A percentile compares a stretch with the other conserved stretches of the same genome.
These are phyloP conservation scores for Allium cepa DNA, from an alignment of 106 monocot genomes.

Conservation along the genomic window DNA sequence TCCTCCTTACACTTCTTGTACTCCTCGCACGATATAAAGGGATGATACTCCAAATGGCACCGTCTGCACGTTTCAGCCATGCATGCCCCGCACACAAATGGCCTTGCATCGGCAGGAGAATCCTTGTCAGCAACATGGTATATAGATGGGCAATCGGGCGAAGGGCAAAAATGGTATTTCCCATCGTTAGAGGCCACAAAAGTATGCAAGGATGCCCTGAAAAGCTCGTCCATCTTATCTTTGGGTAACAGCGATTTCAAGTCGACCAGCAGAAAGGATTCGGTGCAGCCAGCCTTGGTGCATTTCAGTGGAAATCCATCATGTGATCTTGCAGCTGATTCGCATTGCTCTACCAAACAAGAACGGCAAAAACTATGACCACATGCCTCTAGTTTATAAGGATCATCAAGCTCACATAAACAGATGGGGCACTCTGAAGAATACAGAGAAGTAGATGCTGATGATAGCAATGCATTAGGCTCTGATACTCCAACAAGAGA, in stretches of 20 bases:
- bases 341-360: conserved; percentile 75
- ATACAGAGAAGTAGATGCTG: not conserved
- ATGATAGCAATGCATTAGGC: not conserved
- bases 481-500: conserved; percentile 16
- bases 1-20: conserved; percentile 72
- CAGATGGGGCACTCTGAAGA: conserved; percentile 67
- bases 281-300: conserved; percentile 43
- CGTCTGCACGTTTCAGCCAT: conserved; percentile 65
- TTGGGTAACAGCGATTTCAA: conserved; percentile 38
- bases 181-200: conserved; percentile 56
- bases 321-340: conserved; percentile 55
- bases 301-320: conserved; percentile 83
- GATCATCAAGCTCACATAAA: conserved; percentile 84
- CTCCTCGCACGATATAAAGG: conserved; percentile 69
- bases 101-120: conserved; percentile 3
- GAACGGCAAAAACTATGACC: conserved; percentile 60
- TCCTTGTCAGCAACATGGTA: conserved; percentile 24
- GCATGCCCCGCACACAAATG: conserved; percentile 70
- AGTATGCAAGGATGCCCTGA: conserved; percentile 56
- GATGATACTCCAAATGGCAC: conserved; percentile 85
- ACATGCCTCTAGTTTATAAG: conserved; percentile 65
- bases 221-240: conserved; percentile 70
- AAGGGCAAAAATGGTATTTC: conserved; percentile 54
- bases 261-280: conserved; percentile 47
- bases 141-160: conserved; percentile 46